Conservation (phyloP, 1,284 basidiomycete species). For the Heliocybe sulcata region DNA sequence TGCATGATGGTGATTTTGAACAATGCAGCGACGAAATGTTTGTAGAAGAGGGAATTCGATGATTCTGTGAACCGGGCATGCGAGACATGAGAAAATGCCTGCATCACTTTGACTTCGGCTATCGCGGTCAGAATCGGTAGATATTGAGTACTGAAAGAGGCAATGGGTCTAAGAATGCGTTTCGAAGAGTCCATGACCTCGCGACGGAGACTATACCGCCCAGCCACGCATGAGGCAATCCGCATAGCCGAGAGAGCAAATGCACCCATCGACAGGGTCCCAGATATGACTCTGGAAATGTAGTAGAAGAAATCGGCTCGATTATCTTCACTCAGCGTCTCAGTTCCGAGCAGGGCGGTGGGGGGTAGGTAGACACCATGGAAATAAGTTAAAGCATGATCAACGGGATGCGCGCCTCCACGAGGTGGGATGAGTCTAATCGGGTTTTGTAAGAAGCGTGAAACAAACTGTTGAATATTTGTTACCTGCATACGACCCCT, state of each 20-base stretch:
- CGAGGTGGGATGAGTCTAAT: too few relatives aligned
- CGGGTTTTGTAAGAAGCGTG: slow-evolving; percentile 14
- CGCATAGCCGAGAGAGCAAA: slow-evolving; percentile 24
- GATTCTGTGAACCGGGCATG: slow-evolving; percentile 23
- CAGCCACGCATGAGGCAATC: slow-evolving; percentile 24
- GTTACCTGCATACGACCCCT: slow-evolving; percentile 22
- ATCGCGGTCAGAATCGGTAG: slow-evolving; percentile 32
- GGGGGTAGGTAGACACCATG: slow-evolving; percentile 26
- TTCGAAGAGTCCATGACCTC: slow-evolving; percentile 19
- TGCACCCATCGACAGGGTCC: slow-evolving; percentile 27
- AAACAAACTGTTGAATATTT: too few relatives aligned
- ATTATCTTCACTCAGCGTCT: slow-evolving; percentile 17
- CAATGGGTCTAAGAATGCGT: slow-evolving; percentile 24
- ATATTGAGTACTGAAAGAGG: slow-evolving; percentile 40
- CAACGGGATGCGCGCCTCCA: slow-evolving; percentile 26
- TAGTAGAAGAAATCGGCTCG: slow-evolving; percentile 23
- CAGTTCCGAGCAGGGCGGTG: slow-evolving; percentile 26
- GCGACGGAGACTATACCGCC: slow-evolving; percentile 33
- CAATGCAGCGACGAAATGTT: slow-evolving; percentile 32
- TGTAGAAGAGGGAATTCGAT: slow-evolving; percentile 22
- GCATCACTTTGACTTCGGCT: slow-evolving; percentile 32
- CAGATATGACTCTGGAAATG: slow-evolving; percentile 30
- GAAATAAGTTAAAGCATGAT: slow-evolving; percentile 33
- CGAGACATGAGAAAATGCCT: slow-evolving; percentile 24
- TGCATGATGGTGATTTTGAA: slow-evolving; percentile 30